These are phyloP conservation scores for Candida gigantensis DNA, from an alignment of 1,139 yeast species.

Conservation along the genomic window DNA sequence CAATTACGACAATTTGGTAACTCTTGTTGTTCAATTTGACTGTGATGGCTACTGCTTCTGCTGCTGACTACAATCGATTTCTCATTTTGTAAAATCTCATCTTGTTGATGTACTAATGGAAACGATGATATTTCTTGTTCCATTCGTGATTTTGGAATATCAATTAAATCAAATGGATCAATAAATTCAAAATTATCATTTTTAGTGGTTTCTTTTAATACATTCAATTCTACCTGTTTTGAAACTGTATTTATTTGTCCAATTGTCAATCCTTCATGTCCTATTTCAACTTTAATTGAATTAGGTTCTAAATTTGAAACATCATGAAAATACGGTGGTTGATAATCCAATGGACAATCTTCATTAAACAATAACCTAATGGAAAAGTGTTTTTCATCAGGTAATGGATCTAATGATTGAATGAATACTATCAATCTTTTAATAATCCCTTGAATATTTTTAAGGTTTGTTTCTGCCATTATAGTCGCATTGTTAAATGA, in stretches of 20 bases:
- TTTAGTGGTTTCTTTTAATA: constrained; percentile 8
- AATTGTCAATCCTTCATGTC: constrained; percentile 7
- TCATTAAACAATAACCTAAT: constrained; percentile 52
- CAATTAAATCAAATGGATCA: constrained; percentile 18
- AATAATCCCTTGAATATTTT: constrained; percentile 30
- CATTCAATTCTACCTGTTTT: constrained; percentile 9
- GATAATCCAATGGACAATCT: constrained; percentile 44
- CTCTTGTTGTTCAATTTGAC: too few relatives aligned
- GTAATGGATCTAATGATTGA: constrained; percentile 51
- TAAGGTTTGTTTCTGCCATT: constrained; percentile 15
- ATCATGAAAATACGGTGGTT: constrained; percentile 49
- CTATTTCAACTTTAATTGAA: constrained; percentile 16
- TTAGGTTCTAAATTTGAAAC: constrained; percentile 19
- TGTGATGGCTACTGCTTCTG: too few relatives aligned
- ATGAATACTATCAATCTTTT: constrained; percentile 52
- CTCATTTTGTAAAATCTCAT: too few relatives aligned
- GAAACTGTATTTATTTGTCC: constrained; percentile 15
- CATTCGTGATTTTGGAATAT: too few relatives aligned
- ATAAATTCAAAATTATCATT: constrained; percentile 5
- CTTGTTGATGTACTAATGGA: too few relatives aligned
- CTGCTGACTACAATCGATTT: too few relatives aligned
- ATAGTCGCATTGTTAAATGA: constrained; percentile 5
- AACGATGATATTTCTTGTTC: too few relatives aligned
- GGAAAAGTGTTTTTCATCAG: constrained; percentile 41
- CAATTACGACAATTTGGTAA: constrained; percentile 15